A percentile compares a stretch with the other conserved stretches of the same genome.
These are phyloP conservation scores for Fraxinus paxiana DNA, from an alignment of 305 asterid genomes.

Conservation along the genomic window DNA sequence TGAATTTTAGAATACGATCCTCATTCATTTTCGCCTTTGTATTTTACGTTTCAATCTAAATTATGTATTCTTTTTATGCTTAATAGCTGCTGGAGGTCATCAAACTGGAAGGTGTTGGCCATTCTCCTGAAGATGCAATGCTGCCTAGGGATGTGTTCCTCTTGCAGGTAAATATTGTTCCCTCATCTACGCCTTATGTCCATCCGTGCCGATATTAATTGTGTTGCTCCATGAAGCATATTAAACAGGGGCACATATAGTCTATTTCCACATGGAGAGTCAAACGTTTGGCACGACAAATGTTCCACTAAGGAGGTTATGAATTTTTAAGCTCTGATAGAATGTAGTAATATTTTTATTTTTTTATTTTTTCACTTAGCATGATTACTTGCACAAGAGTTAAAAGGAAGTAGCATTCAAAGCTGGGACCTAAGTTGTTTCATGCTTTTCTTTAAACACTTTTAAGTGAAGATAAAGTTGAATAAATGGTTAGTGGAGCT, in stretches of 20 bases:
- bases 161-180: conserved; percentile 56
- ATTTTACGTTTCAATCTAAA: background rate
- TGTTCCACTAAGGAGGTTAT: background rate
- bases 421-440: background rate
- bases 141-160: conserved; percentile 80
- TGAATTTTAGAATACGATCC: background rate
- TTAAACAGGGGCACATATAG: background rate
- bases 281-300: background rate
- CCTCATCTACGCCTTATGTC: background rate
- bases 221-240: background rate
- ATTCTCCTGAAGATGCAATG: conserved; percentile 75
- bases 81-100: conserved; percentile 82
- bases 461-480: background rate
- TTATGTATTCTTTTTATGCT: conserved; percentile 11
- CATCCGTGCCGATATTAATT: background rate
- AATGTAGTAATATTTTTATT: background rate
- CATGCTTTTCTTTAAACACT: background rate
- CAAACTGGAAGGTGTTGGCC: conserved; percentile 73
- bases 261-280: background rate
- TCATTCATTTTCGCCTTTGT: background rate
- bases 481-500: background rate
- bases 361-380: background rate
- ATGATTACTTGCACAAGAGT: background rate
- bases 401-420: background rate
- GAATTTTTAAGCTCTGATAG: background rate